Evolutionary conservation across 2,329 filamentous ascomycete species (phyloP).

Genomic region (Claviceps digitariae): DNA sequence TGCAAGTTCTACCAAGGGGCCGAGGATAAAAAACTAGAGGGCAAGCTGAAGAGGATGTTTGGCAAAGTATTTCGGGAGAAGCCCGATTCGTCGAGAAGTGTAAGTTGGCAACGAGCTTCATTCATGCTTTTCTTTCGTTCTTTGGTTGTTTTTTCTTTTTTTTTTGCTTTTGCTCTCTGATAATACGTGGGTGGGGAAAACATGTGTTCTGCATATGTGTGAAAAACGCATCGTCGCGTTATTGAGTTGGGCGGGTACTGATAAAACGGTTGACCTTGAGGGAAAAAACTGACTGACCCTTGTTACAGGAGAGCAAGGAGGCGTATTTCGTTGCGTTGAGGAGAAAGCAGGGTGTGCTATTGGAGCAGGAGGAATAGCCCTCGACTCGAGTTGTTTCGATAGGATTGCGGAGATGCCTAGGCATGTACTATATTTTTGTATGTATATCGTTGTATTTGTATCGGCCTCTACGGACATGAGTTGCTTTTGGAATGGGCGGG

Average conservation of each 20-base stretch:
- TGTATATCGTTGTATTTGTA: no score
- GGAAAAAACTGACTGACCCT: neutral
- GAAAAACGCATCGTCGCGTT: no score
- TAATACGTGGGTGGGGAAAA: no score
- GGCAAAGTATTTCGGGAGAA: conserved; percentile 73
- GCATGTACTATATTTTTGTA: neutral
- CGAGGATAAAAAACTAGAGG: conserved; percentile 73
- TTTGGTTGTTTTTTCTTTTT: neutral
- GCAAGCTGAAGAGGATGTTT: conserved; percentile 63
- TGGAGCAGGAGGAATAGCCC: conserved; percentile 7
- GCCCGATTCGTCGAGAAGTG: conserved; percentile 77
- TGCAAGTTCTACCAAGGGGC: conserved; percentile 95
- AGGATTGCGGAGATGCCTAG: neutral
- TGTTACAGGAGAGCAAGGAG: conserved; percentile 44
- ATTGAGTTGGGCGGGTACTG: no score
- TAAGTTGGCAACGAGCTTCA: conserved; percentile 31
- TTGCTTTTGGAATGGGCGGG: neutral
- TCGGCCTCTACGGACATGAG: neutral
- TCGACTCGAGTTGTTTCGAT: neutral
- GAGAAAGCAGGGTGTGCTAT: conserved; percentile 38
- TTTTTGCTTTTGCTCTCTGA: no score
- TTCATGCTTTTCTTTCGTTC: neutral
- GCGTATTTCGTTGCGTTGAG: conserved; percentile 71
- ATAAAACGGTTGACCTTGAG: no score
- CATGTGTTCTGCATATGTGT: no score